Evolutionary conservation across 2,329 filamentous ascomycete genomes (phyloP).

Genomic region (Fusarium chuoi): DNA sequence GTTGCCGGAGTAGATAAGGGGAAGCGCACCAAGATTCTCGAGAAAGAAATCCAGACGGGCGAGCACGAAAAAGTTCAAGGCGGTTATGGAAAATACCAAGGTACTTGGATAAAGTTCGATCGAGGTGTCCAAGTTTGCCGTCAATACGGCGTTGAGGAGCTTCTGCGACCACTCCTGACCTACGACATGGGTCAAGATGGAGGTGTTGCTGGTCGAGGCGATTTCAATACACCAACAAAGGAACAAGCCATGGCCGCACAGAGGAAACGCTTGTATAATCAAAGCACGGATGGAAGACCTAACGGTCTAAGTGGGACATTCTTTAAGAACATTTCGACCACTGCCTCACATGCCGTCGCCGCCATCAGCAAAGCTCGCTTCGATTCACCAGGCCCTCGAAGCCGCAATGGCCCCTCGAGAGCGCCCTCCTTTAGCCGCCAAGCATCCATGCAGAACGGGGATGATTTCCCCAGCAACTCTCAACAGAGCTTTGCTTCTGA

Average conservation of each 20-base stretch:
- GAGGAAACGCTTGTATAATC: slow-evolving; percentile 89
- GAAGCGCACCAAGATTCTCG: slow-evolving; percentile 95
- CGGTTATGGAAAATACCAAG: slow-evolving; percentile 98
- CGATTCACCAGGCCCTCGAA: slow-evolving; percentile 82
- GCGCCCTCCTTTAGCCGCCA: slow-evolving; percentile 78
- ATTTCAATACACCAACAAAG: slow-evolving; percentile 94
- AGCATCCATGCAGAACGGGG: slow-evolving; percentile 75
- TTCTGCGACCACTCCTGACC: slow-evolving; percentile 78
- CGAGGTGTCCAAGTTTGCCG: slow-evolving; percentile 92
- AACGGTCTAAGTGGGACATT: slow-evolving; percentile 84
- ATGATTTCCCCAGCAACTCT: slow-evolving; percentile 77
- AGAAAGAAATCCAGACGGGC: slow-evolving; percentile 96
- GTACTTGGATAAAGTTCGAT: slow-evolving; percentile 97
- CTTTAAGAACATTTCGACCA: slow-evolving; percentile 96
- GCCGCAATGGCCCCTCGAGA: slow-evolving; percentile 70
- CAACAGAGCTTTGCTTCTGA: slow-evolving; percentile 87
- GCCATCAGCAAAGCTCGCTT: slow-evolving; percentile 97
- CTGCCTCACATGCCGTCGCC: slow-evolving; percentile 90
- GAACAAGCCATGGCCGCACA: slow-evolving; percentile 98
- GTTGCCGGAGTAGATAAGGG: slow-evolving; percentile 98
- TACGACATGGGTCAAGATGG: slow-evolving; percentile 85
- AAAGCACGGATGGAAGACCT: slow-evolving; percentile 70
- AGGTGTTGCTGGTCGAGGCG: slow-evolving; percentile 74
- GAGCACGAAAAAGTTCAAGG: slow-evolving; percentile 99
- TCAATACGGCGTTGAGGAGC: slow-evolving; percentile 79